phyloP scores from a whole-genome alignment of 306 rosid genomes.

The Luffa acutangula region DNA sequence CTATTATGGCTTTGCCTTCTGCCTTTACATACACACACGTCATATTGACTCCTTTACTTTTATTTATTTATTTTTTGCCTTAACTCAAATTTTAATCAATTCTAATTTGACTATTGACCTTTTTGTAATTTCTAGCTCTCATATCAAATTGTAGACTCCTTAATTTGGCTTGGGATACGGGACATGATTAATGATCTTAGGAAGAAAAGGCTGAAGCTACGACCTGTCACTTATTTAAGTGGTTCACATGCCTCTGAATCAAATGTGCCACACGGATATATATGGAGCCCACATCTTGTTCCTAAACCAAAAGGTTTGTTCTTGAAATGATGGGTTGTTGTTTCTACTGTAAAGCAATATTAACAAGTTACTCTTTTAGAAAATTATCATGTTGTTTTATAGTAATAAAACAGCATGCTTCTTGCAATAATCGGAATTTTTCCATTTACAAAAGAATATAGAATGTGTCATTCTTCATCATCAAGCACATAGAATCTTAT shows the following conservation, averaged over 20 bases:
- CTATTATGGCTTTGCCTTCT: slow-evolving; percentile 7
- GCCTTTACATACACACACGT: background rate
- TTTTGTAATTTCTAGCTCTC: slow-evolving; percentile 53
- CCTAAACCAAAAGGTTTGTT: slow-evolving; percentile 93
- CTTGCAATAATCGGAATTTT: background rate
- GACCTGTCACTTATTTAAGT: slow-evolving; percentile 97
- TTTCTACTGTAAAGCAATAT: background rate
- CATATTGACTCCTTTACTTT: background rate
- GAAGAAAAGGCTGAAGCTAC: slow-evolving; percentile 78
- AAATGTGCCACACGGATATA: slow-evolving; percentile 91
- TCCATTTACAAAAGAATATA: background rate
- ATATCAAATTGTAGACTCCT: slow-evolving; percentile 92
- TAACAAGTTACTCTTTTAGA: background rate
- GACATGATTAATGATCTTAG: slow-evolving; percentile 95
- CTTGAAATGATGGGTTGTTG: background rate
- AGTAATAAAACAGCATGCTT: background rate
- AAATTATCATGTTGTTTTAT: background rate
- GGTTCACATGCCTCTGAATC: slow-evolving; percentile 91
- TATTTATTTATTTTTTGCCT: background rate
- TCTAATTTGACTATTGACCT: slow-evolving; percentile 4
- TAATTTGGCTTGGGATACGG: slow-evolving; percentile 97
- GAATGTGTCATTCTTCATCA: background rate
- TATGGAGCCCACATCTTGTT: slow-evolving; percentile 99
- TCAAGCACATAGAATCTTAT: background rate
- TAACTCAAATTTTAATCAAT: slow-evolving; percentile 4